Conservation (phyloP, 192 early-diverging fungal species). For the Podila epigama region DNA sequence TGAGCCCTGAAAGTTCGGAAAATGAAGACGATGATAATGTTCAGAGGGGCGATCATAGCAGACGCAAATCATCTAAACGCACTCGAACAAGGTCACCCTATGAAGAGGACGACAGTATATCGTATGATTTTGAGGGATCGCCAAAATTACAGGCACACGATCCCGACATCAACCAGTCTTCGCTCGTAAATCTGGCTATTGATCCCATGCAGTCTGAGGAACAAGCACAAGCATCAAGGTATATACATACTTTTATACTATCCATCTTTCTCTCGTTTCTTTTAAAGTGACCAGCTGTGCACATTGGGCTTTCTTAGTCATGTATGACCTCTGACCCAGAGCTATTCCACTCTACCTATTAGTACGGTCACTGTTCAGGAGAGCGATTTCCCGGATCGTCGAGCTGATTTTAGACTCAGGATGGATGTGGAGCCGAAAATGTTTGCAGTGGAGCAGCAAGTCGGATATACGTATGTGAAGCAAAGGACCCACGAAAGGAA, state of each 20-base stretch:
- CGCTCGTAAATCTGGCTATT: constrained; percentile 21
- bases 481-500: constrained; percentile 54
- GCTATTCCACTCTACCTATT: no score
- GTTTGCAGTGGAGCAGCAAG: constrained; percentile 64
- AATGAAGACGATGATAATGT: constrained; percentile 7
- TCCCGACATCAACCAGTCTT: constrained; percentile 20
- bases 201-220: constrained; percentile 25
- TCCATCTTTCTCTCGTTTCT: not conserved
- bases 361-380: constrained; percentile 16
- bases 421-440: constrained; percentile 47
- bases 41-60: not conserved
- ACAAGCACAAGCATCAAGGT: constrained; percentile 19
- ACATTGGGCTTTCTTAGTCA: no score
- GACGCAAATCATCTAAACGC: constrained; percentile 15
- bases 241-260: not conserved
- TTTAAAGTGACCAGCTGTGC: not conserved
- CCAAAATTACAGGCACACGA: constrained; percentile 36
- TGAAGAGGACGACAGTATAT: constrained; percentile 1
- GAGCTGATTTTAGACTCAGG: constrained; percentile 45
- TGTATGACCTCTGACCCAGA: no score
- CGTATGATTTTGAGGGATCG: constrained; percentile 25
- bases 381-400: constrained; percentile 26
- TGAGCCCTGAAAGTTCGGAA: constrained; percentile 35
- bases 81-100: constrained; percentile 28
- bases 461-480: constrained; percentile 64